Percentiles rank a stretch among this genome's conserved stretches.
Conservation (phyloP, 495 filamentous ascomycete species). For the Melanomma pulvis-pyrius region DNA sequence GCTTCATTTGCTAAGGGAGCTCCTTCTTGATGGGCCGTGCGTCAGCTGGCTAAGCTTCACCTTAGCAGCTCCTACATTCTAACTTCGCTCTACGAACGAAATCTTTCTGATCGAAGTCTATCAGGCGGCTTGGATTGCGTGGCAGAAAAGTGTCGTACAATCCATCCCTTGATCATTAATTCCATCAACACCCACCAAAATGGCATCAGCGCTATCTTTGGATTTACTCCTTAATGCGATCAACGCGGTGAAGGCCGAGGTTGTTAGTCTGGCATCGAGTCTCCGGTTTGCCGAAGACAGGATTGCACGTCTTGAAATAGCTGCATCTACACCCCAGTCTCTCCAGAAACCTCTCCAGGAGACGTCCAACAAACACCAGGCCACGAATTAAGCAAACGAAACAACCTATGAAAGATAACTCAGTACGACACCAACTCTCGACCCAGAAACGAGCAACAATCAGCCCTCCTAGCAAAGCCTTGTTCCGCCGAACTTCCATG, state of each 20-base stretch:
- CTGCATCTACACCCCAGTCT: neutral
- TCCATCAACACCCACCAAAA: neutral
- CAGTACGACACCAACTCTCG: neutral
- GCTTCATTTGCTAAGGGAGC: neutral
- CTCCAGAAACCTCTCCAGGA: neutral
- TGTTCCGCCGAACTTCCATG: neutral
- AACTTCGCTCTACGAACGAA: no score
- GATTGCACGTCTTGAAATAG: conserved; percentile 14
- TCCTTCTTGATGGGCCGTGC: neutral
- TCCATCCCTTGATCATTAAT: neutral
- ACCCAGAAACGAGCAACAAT: neutral
- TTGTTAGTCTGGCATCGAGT: neutral
- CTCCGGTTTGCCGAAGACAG: conserved; percentile 6
- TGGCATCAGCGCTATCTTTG: conserved; percentile 5
- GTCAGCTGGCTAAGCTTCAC: neutral
- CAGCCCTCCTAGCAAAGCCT: neutral
- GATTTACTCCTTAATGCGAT: conserved; percentile 5
- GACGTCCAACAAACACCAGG: neutral
- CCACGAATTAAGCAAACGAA: neutral
- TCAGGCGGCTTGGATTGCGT: no score
- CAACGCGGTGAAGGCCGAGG: conserved; percentile 8
- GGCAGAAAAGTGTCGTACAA: no score
- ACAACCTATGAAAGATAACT: no score
- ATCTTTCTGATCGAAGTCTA: no score
- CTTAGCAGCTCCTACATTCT: no score